Base-by-base conservation (phyloP, 2,329 filamentous ascomycete species). In the Aspergillus sp. region DNA sequence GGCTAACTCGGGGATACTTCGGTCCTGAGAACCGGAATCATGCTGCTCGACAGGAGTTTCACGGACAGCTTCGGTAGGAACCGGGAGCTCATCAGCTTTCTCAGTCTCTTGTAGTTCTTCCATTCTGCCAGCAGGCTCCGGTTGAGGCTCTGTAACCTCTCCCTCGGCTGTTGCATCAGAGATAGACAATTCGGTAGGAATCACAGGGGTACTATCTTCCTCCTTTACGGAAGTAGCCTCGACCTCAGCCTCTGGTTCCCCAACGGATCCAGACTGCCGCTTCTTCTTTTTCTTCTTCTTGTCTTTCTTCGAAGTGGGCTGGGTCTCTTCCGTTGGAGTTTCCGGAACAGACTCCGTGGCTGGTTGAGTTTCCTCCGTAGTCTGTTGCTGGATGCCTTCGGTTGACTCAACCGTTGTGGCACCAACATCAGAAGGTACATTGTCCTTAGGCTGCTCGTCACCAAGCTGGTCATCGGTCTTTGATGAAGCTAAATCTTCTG, bases 221-320 rank as follows among this genome's bases (percentile, higher is more conserved):
- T 51, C 56, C 19, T 39, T 47, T 12, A 40, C 15, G 8, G 59
- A n/a, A 41, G 49, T 17, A 33, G 54, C 9, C 14, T 41, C 50
- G 24, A 33, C 55, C 11, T 59, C 33, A 31, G 12, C 14, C n/a
- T 17, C 41, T 37, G 19, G 24, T n/a, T 53, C 52, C 2, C 63
- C 61, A 15, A 50, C 15, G n/a, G 57, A 52, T 43, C 44, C 45
- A 14, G 65, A 65, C 24, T 64, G 63, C 11, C 58, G 62, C 48
- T 64, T 67, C 57, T 66, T 69, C 57, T 66, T 68, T 52, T 69
- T 68, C 55, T 72, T 73, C 57, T 73, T 72, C 39, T 69, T 65
- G 55, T 69, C 72, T 54, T 71, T 68, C 7, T 57, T 47, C 53
- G 59, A 46, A 7, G 52, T 41, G 24, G 56, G 8, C 23, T 62